Percentiles rank a stretch among this genome's conserved stretches.
Evolutionary conservation across 1,284 basidiomycete species (phyloP).

Genomic region (Inonotus obliquus): DNA sequence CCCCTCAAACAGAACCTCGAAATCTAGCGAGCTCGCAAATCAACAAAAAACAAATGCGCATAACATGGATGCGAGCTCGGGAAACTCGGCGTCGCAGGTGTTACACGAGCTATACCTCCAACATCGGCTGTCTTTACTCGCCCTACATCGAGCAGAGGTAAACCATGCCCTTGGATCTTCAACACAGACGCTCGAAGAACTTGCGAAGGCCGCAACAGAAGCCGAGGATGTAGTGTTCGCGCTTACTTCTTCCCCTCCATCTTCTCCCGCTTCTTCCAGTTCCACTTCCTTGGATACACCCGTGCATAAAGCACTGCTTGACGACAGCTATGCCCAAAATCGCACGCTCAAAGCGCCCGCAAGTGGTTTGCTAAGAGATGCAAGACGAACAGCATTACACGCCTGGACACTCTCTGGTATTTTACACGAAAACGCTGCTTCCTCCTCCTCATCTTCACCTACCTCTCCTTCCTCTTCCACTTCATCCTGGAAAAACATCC

Average conservation of each 20-base stretch:
- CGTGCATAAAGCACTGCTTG: background rate
- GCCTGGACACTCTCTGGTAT: conserved; percentile 60
- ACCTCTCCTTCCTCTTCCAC: background rate
- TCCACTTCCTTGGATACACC: background rate
- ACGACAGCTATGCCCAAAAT: conserved; percentile 27
- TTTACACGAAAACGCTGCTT: conserved; percentile 35
- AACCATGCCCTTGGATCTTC: conserved; percentile 49
- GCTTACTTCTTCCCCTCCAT: conserved; percentile 34
- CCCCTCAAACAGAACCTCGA: background rate
- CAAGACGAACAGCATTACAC: conserved; percentile 63
- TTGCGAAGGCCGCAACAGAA: conserved; percentile 51
- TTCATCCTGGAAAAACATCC: background rate
- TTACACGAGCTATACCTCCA: conserved; percentile 66
- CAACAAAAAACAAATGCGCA: background rate
- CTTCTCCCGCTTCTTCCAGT: conserved; percentile 8
- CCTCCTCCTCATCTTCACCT: background rate
- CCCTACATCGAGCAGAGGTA: conserved; percentile 74
- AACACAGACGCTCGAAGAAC: conserved; percentile 20
- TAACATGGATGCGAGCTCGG: conserved; percentile 16
- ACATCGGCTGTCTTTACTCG: conserved; percentile 69
- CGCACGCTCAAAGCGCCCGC: conserved; percentile 47
- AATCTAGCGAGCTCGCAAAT: background rate
- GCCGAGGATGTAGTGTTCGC: conserved; percentile 61
- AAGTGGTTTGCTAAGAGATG: conserved; percentile 57
- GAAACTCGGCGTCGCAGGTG: conserved; percentile 47